Base-by-base conservation (phyloP, 75 land plant species). In the Pinus tabuliformis region DNA sequence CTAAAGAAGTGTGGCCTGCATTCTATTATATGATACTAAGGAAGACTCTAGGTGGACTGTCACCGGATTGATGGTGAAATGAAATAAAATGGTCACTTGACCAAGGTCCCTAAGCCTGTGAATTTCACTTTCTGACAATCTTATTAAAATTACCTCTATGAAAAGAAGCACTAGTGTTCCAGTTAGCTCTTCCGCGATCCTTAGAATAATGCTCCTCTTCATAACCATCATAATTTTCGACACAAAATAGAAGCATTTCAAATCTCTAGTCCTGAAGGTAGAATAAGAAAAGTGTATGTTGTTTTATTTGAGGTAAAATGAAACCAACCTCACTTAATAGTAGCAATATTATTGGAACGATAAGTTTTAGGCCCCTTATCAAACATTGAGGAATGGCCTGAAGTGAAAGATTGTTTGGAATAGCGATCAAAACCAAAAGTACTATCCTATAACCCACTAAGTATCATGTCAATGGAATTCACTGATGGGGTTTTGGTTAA, bases 151-250 rank as follows among this genome's bases (percentile, higher is more conserved):
- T 39, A 16, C 39, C 39, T 64, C 68, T 64, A 64, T 64, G 33
- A 33, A 64, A 33, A 6, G 39, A 16, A 20, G 68, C 68, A 64
- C 17, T 64, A 49, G 16, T 45, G 42, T 71, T 71, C 73, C 56
- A 71, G 5, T 71, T 56, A 71, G 73, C 22, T 49, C 73, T 71
- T 49, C 73, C 73, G n/a, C 45, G 73, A 71, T 71, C 73, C 54
- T 56, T 71, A 71, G 56, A 49, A 33, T 39, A 64, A 0, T 33
- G 68, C 2, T 39, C 39, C 14, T 42, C 73, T 71, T 71, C 56
- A 71, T 3, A 42, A 71, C 13, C 21, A 49, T 15, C 42, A 45
- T 71, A 22, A 1, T 4, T n/a, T 71, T 21, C 26, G 15, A 71
- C 73, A 26, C 28, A 71, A 45, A 71, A 49, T 28, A 49, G 73